phyloP scores from a whole-genome alignment of 139 green algal species.

The Coelastrella sp. region DNA sequence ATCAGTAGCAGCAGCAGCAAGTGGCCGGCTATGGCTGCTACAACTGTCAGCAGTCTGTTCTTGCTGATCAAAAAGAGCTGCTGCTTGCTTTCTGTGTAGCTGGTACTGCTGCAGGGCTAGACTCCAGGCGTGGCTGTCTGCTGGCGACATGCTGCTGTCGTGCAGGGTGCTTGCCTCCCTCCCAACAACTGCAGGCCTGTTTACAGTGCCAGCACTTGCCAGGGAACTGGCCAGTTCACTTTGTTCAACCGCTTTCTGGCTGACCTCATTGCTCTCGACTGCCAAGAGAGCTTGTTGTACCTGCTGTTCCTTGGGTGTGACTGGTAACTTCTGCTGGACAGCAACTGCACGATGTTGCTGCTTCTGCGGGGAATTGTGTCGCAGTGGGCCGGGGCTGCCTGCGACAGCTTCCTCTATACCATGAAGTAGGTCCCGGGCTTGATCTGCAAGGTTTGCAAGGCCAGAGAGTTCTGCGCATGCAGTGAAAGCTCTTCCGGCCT shows the following conservation, averaged over 20 bases:
- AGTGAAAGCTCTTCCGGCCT: no score
- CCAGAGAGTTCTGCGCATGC: background rate
- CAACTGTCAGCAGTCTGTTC: background rate
- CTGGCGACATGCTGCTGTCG: background rate
- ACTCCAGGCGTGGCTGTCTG: constrained; percentile 6
- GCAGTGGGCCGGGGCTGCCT: background rate
- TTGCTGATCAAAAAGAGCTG: background rate
- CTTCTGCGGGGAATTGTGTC: background rate
- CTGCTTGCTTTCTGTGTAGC: background rate
- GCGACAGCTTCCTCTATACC: constrained; percentile 21
- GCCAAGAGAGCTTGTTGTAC: background rate
- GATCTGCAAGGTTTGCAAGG: background rate
- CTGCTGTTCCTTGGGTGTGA: background rate
- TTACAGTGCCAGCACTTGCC: no score
- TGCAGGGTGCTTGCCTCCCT: no score
- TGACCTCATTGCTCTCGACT: no score
- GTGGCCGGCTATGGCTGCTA: background rate
- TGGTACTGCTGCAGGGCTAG: constrained; percentile 24
- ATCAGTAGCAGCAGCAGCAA: background rate
- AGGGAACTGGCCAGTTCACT: no score
- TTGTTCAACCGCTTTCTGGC: no score
- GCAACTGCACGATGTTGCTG: background rate
- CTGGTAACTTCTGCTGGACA: background rate
- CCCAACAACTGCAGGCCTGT: no score
- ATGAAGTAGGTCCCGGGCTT: background rate